These are phyloP conservation scores for Mycosphaerelloides madeirae DNA, from an alignment of 2,329 filamentous ascomycete species.

Conservation along the genomic window DNA sequence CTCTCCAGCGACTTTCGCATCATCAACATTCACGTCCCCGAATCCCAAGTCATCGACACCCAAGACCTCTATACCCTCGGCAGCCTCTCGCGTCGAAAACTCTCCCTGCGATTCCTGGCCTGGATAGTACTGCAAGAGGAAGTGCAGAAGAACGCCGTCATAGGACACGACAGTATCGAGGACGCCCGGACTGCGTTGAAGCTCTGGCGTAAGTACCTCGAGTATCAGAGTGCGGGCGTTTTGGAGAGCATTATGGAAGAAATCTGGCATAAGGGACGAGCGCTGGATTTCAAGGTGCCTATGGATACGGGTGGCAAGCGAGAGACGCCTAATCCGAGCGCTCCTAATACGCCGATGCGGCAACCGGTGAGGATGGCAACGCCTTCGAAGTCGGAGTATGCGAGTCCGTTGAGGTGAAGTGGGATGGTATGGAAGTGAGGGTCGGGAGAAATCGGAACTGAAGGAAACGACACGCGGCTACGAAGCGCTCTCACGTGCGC, in stretches of 20 bases:
- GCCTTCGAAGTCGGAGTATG: constrained; percentile 27
- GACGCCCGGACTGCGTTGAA: constrained; percentile 87
- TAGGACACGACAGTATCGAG: constrained; percentile 82
- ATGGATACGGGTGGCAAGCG: constrained; percentile 14
- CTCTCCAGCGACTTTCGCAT: constrained; percentile 94
- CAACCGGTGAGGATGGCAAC: constrained; percentile 20
- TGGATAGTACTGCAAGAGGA: constrained; percentile 89
- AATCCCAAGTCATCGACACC: constrained; percentile 86
- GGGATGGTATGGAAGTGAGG: neutral
- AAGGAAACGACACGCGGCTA: neutral
- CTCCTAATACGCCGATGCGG: constrained; percentile 31
- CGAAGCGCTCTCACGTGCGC: too few relatives aligned
- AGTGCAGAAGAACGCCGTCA: constrained; percentile 72
- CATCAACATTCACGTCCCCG: constrained; percentile 94
- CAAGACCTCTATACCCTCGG: constrained; percentile 85
- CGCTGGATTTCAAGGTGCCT: constrained; percentile 45
- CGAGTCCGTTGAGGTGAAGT: constrained; percentile 34
- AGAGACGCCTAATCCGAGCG: constrained; percentile 25
- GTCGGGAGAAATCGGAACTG: neutral
- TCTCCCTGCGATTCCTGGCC: constrained; percentile 85
- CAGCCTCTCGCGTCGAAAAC: constrained; percentile 67
- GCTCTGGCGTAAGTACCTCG: constrained; percentile 82
- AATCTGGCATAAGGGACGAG: constrained; percentile 65
- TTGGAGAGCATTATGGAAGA: constrained; percentile 79
- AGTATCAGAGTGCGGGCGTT: constrained; percentile 81